These are phyloP conservation scores for Stachybotrys elegans DNA, from an alignment of 2,329 filamentous ascomycete genomes.

Conservation along the genomic window DNA sequence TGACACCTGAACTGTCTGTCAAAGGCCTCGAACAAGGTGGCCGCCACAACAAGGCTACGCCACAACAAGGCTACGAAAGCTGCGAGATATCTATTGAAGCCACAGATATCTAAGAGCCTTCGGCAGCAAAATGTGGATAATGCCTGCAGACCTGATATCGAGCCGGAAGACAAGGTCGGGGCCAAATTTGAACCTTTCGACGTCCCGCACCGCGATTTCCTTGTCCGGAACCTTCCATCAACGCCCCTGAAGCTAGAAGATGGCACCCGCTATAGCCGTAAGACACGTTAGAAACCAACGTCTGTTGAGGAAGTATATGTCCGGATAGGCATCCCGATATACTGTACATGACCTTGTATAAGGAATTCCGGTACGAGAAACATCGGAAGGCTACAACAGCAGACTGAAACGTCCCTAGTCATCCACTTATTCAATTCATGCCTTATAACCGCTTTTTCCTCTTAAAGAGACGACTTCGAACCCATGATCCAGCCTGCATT, in stretches of 20 bases:
- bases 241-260: constrained; percentile 3
- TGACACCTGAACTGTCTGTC: not conserved
- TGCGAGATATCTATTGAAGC: constrained; percentile 1
- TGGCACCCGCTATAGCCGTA: not conserved
- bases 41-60: not conserved
- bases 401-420: not conserved
- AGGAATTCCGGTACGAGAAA: not conserved
- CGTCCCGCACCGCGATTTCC: not conserved
- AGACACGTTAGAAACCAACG: not conserved
- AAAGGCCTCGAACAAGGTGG: not conserved
- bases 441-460: not conserved
- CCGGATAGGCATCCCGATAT: not conserved
- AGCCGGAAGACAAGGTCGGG: not conserved
- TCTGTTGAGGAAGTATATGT: not conserved
- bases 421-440: not conserved
- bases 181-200: not conserved
- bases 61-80: not conserved
- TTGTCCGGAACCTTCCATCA: constrained; percentile 1
- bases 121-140: constrained; percentile 1
- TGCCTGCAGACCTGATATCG: not conserved
- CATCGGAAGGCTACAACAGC: not conserved
- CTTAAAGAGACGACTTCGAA: not conserved
- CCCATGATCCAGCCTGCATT: not conserved
- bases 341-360: not conserved
- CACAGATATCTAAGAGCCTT: not conserved